Evolutionary conservation across 768 basidiomycete species (phyloP), one percentile per base, ranked within the genome.

Genomic region (Mycena epipterygia): DNA sequence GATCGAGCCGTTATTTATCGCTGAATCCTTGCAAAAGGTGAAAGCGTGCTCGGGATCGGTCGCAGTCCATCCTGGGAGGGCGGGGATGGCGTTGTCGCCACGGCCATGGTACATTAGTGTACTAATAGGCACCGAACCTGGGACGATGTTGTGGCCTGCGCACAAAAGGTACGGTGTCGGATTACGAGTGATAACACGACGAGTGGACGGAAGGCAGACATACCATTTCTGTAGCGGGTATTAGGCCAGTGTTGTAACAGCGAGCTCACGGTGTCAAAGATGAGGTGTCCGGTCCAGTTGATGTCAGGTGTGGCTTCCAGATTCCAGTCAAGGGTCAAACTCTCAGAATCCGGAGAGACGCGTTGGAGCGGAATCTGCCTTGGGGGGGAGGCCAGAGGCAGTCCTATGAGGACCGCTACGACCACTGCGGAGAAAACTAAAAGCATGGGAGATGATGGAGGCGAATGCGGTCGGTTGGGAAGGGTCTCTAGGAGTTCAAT

Each of bases 231-330:
- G 74, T 83, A 80, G 3, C 80, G 80, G 0, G 82, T 80, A 56
- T 83, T 82, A 12, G 81, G 81, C 82, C 82, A 83, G 66, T 80
- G 81, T 53, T 83, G 82, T 25, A 83, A 75, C 2, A 68, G 74
- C 1, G 52, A 63, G 68, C 14, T 64, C 5, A 64, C 62, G 21
- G 68, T 70, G 29, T 65, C 69, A 21, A 78, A 79, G 4, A 78
- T 73, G 32, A 62, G 76, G 55, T 55, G 79, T 48, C 71, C 79
- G 0, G 82, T 81, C 4, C 33, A 57, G 64, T 78, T 76, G 2
- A 72, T 60, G 21, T 71, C 29, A 1, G 65, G 65, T 19, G 23
- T 7, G 7, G 60, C 17, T 25, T 16, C 19, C 33, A 62, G 35
- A 62, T 62, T 33, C n/a, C n/a, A n/a, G n/a, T n/a, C n/a, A n/a